Evolutionary conservation across 768 basidiomycete genomes (phyloP).

Genomic region (Calvatia gigantea): DNA sequence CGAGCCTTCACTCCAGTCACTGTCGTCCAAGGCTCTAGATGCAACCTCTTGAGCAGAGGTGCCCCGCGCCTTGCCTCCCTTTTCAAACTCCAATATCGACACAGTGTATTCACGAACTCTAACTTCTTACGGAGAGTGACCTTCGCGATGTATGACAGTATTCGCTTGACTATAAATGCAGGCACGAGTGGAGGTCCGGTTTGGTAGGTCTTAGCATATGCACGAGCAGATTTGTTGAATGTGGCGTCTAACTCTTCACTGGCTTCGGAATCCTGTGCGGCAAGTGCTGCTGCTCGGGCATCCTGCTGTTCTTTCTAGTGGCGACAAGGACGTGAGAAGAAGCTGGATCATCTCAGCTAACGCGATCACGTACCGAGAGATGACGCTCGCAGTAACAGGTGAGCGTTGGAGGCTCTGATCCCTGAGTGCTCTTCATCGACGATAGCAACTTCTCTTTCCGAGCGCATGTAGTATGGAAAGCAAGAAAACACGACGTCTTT

Average conservation of each 20-base stretch:
- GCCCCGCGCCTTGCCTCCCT: conserved; percentile 91
- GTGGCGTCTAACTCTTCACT: conserved; percentile 35
- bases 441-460: conserved; percentile 79
- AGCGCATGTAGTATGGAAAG: conserved; percentile 95
- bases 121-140: conserved; percentile 70
- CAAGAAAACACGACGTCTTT: conserved; percentile 84
- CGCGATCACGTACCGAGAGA: conserved; percentile 63
- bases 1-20: conserved; percentile 57
- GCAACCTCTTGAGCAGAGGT: conserved; percentile 86
- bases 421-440: conserved; percentile 83
- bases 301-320: conserved; percentile 63
- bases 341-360: neutral
- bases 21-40: conserved; percentile 97
- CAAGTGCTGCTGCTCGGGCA: conserved; percentile 50
- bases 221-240: conserved; percentile 77
- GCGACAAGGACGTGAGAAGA: neutral
- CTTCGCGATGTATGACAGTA: conserved; percentile 69
- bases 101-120: conserved; percentile 74
- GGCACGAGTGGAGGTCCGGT: conserved; percentile 93
- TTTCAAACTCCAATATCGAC: conserved; percentile 97
- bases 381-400: conserved; percentile 89
- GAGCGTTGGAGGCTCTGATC: conserved; percentile 67
- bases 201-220: conserved; percentile 89
- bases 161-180: conserved; percentile 73
- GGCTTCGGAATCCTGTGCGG: conserved; percentile 44